Base-by-base conservation (phyloP, 2,329 filamentous ascomycete genomes). In the Beauveria sp. region DNA sequence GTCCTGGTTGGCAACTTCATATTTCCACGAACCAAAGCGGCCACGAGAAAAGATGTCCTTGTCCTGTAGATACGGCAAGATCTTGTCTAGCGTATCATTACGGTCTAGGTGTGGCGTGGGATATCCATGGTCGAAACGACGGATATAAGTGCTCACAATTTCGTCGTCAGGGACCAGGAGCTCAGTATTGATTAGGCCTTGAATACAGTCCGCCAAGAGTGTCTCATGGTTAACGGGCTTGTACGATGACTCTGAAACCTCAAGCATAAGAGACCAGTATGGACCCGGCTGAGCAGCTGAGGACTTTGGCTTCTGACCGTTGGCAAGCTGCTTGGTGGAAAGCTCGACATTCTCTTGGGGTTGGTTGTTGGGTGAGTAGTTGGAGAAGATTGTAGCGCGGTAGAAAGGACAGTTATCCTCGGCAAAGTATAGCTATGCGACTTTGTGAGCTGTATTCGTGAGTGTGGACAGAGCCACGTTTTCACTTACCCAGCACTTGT, bases 251-350 rank as follows among this genome's bases (percentile, higher is more conserved):
- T 96, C 90, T 34, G 92, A 96, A 63, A 96, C 88, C 77, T 96
- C 92, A 68, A 96, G 80, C 92, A 96, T 96, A 79, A 96, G 92
- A 63, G 91, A 96, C 92, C 92, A 96, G 84, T 96, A 96, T 24
- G 92, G 92, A 28, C 92, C 92, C 67, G 87, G 83, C 79, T 91
- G 81, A 2, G 53, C 24, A 61, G 89, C 76, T 68, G 87, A 84
- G 58, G 79, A 80, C 76, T 57, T 90, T 83, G 78, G 89, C 20
- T 20, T 22, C 14, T 28, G 87, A 73, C 92, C 92, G 69, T 94
- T 81, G 48, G 87, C 92, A 50, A 91, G 81, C 72, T 90, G 86
- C 67, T 89, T 77, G n/a, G 92, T 96, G 40, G 90, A 82, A 58
- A 96, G 84, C 80, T 92, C 91, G 71, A 83, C 86, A 63, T 86